A percentile compares a stretch with the other conserved stretches of the same genome.
Conservation (phyloP, 768 basidiomycete genomes). For the Omphalotus guepiniiformis region DNA sequence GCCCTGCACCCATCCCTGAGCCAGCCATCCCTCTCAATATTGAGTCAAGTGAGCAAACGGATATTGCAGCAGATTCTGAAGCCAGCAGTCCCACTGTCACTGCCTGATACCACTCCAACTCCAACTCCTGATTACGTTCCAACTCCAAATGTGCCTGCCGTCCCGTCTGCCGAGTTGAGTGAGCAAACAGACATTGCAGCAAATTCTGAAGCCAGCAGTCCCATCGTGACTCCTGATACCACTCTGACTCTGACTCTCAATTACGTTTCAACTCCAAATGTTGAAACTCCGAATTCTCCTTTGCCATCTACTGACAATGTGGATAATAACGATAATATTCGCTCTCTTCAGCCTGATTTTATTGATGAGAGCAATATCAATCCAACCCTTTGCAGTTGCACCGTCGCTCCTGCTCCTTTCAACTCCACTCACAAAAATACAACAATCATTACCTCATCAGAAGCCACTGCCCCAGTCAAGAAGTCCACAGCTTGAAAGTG, state of each 20-base stretch:
- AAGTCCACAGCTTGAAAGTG: no score
- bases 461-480: no score
- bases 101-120: not conserved
- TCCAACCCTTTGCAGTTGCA: no score
- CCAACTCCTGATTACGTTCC: not conserved
- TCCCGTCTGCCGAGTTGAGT: not conserved
- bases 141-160: not conserved
- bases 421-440: no score
- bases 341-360: no score
- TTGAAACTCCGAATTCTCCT: not conserved
- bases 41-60: no score
- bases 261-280: not conserved
- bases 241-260: not conserved
- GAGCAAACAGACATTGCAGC: not conserved
- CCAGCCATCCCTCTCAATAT: no score
- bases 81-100: not conserved
- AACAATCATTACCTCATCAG: no score
- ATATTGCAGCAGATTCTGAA: conserved; percentile 7
- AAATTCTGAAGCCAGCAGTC: not conserved
- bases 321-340: no score
- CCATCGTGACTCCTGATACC: not conserved
- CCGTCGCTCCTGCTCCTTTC: no score
- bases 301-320: no score
- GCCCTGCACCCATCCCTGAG: conserved; percentile 2
- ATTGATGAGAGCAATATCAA: no score